These are phyloP conservation scores for Penicillium sp. DNA, from an alignment of 2,329 filamentous ascomycete genomes.

Conservation along the genomic window DNA sequence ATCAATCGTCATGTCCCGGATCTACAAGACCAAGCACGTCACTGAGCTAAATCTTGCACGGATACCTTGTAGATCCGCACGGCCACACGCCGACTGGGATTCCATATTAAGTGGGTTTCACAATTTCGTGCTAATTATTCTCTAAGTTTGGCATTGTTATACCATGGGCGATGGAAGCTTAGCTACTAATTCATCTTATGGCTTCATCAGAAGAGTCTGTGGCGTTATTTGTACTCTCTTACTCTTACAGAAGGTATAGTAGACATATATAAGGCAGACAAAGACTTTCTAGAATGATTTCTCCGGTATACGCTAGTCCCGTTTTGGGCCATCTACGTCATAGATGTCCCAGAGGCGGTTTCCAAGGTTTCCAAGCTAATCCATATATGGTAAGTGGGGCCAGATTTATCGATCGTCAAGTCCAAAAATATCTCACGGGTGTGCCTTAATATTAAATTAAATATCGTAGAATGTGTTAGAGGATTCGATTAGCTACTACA, in stretches of 20 bases:
- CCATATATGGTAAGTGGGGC: background rate
- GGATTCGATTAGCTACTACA: background rate
- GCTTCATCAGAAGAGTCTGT: background rate
- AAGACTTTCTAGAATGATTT: background rate
- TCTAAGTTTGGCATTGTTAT: background rate
- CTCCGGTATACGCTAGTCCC: background rate
- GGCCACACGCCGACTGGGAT: background rate
- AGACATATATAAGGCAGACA: background rate
- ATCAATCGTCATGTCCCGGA: conserved; percentile 19
- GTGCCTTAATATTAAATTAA: background rate
- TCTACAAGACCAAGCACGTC: conserved; percentile 8
- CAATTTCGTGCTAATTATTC: background rate
- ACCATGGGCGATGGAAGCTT: background rate
- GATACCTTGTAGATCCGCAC: background rate
- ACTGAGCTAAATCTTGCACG: conserved; percentile 7
- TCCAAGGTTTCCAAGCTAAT: background rate
- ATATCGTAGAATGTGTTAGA: background rate
- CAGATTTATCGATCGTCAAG: background rate
- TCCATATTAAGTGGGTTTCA: background rate
- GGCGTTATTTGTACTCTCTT: background rate
- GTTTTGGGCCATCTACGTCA: background rate
- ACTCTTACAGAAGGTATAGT: background rate
- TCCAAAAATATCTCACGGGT: conserved; percentile 4
- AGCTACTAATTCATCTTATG: background rate
- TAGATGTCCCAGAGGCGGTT: background rate